Evolutionary conservation across 495 filamentous ascomycete species (phyloP), one percentile per base, ranked within the genome.

Genomic region (Podospora pseudoanserina): DNA sequence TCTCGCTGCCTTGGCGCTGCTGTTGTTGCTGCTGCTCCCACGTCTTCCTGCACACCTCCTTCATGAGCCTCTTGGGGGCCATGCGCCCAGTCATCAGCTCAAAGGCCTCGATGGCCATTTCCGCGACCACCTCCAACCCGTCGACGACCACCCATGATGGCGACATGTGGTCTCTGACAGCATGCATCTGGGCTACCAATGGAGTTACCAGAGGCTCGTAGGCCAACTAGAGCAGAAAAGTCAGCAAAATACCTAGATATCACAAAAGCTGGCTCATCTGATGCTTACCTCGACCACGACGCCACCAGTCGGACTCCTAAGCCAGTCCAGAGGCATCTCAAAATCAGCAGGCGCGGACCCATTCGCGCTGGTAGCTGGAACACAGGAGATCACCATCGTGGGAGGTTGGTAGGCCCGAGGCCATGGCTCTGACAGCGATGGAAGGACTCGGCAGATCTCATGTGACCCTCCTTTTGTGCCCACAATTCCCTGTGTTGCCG

Each of bases 51-150:
- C 81, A 81, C 19, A 83, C 76, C 62, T 76, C 76, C 68, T 89
- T 86, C 91, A 95, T 95, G 23, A 91, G 68, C 60, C 86, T 81
- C 54, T 89, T 85, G 3, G 91, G 92, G 18, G 92, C 92, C 78
- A 91, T 87, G 26, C 91, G 83, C n/a, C 91, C 92, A 4, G 91
- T 92, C 82, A 94, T 91, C 59, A 94, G 77, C 76, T 94, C 91
- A 74, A 93, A 94, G 59, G 92, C 90, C 28, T 92, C 90, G 76
- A 91, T 92, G 2, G 90, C 92, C 80, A 92, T 91, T 75, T 95
- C 92, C 1, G 86, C 86, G 0, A 95, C 84, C 32, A 94, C 86
- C 73, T 93, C 92, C 11, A 94, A 78, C 5, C 91, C 91, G 72
- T 94, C 91, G n/a, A 93, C 86, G 39, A 90, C 83, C 4, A 91